phyloP scores from a whole-genome alignment of 129 eudicot species.

The Chrysanthemum lavandulifolium region DNA sequence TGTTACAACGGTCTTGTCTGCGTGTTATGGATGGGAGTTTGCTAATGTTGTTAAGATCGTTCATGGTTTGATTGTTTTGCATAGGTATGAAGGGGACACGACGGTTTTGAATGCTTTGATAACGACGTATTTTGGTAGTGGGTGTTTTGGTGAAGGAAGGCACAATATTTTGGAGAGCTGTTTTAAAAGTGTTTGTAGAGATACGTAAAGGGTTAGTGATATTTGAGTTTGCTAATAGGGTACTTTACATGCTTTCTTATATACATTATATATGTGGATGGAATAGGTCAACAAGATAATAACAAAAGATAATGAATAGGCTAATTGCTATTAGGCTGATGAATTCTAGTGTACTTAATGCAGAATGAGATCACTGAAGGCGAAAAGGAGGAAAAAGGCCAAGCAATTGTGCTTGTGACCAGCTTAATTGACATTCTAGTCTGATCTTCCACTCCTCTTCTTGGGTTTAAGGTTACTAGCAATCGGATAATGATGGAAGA shows the following conservation, averaged over 20 bases:
- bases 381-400: background rate
- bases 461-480: conserved; percentile 80
- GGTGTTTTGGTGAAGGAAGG: conserved; percentile 44
- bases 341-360: background rate
- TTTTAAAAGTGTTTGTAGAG: conserved; percentile 52
- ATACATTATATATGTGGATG: too few relatives aligned
- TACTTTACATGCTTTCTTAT: too few relatives aligned
- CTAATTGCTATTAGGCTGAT: background rate
- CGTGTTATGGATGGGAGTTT: conserved; percentile 42
- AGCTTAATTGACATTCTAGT: conserved; percentile 21
- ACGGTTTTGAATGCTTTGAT: conserved; percentile 76
- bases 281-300: background rate
- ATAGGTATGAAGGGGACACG: conserved; percentile 52
- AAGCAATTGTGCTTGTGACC: background rate
- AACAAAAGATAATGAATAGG: too few relatives aligned
- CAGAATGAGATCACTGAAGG: background rate
- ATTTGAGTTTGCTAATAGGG: conserved; percentile 50
- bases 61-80: conserved; percentile 52
- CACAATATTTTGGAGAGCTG: conserved; percentile 49
- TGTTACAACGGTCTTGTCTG: conserved; percentile 67
- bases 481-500: conserved; percentile 89
- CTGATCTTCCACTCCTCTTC: conserved; percentile 32
- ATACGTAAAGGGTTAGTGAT: conserved; percentile 58
- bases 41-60: conserved; percentile 46
- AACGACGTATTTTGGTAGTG: conserved; percentile 66